These are phyloP conservation scores for Tieghemostelium lacteum DNA, from an alignment of 78 protist genomes.

Conservation along the genomic window DNA sequence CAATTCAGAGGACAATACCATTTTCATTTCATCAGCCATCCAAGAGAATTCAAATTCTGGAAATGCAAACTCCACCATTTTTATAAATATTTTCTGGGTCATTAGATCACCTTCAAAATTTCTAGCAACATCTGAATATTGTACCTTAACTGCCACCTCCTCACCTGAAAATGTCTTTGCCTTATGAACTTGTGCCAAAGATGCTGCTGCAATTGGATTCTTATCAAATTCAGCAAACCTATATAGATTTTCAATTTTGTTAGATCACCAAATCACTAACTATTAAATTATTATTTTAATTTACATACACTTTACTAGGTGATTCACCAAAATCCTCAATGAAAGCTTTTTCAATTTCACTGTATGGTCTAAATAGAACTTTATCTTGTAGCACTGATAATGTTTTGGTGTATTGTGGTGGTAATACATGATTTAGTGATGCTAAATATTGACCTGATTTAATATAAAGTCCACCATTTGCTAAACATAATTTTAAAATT, in stretches of 20 bases:
- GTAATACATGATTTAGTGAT: constrained; percentile 62
- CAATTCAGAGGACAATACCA: constrained; percentile 34
- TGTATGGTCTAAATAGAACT: constrained; percentile 22
- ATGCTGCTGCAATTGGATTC: constrained; percentile 14
- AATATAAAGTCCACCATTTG: constrained; percentile 72
- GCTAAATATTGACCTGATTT: constrained; percentile 82
- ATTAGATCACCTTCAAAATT: constrained; percentile 23
- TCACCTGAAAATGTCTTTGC: constrained; percentile 13
- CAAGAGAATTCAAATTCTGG: constrained; percentile 66
- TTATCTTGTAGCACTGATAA: constrained; percentile 61
- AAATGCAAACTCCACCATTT: constrained; percentile 1
- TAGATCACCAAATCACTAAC: not conserved
- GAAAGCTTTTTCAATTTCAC: constrained; percentile 9
- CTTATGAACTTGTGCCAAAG: constrained; percentile 33
- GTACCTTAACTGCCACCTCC: constrained; percentile 21
- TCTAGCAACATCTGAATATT: constrained; percentile 16
- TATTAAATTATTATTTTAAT: not conserved
- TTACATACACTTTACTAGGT: not conserved
- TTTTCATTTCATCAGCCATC: constrained; percentile 71
- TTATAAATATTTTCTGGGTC: constrained; percentile 1
- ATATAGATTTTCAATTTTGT: not conserved
- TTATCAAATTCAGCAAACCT: constrained; percentile 20
- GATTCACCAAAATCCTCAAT: constrained; percentile 10
- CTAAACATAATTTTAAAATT: constrained; percentile 46
- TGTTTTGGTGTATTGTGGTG: constrained; percentile 47